Base-by-base conservation (phyloP, 768 basidiomycete genomes). In the Sutorius australiensis region DNA sequence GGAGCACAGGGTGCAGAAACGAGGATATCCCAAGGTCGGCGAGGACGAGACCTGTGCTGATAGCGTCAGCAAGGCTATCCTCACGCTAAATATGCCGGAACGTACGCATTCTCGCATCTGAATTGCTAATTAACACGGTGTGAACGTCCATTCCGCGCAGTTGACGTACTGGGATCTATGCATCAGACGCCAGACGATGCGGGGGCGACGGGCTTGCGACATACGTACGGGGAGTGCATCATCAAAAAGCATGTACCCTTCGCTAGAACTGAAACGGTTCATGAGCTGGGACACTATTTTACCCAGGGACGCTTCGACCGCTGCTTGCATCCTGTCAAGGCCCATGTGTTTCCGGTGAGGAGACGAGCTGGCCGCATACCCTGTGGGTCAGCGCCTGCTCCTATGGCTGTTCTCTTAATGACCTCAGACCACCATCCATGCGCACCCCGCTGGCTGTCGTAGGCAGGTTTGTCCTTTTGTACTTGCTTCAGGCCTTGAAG, bases 401-500 rank as follows among this genome's bases (percentile, higher is more conserved):
- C 87, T 3, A 89, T 67, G 16, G 89, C 89, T 34, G 90, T 92
- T 52, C 80, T 72, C 51, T 73, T 75, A 55, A 92, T 84, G 36
- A 92, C 88, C 56, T 88, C 83, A n/a, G 73, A 67, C 90, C 90
- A 92, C 89, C 88, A 92, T 3, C 62, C 67, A 31, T 77, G 66
- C 43, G 77, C 75, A 44, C 84, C 84, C 14, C 74, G 67, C 44
- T 68, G 47, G 42, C 51, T 58, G 24, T 57, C 64, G 63, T 89
- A 90, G 0, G 72, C 78, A 2, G 88, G 86, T 41, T 77, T 75
- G 54, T 83, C 80, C 14, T 57, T 71, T 64, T 89, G 85, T 17
- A 84, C 60, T 55, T 79, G 71, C 55, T 67, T 76, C 53, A 82
- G 61, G 17, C 79, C 79, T 80, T 27, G 41, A 54, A 50, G 49